Percentiles rank a stretch among this genome's conserved stretches.
Evolutionary conservation across 331 rosid genomes (phyloP).

Genomic region (Telfairia occidentalis): DNA sequence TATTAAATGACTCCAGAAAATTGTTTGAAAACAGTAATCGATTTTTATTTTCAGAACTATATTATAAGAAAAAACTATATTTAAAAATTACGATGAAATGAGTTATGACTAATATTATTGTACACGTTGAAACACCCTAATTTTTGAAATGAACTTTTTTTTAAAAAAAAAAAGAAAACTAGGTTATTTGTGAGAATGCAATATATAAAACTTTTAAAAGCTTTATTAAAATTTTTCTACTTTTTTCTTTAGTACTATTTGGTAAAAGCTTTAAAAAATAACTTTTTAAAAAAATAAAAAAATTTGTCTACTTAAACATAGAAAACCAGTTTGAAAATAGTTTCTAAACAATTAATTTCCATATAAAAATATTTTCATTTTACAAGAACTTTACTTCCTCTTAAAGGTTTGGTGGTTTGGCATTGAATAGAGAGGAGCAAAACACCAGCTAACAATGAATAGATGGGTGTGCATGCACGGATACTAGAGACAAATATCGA

Average conservation of each 20-base stretch:
- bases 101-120: not conserved
- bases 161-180: not conserved
- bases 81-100: not conserved
- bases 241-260: too few relatives aligned
- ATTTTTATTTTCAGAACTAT: not conserved
- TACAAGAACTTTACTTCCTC: not conserved
- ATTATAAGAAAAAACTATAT: not conserved
- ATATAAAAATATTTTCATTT: not conserved
- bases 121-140: too few relatives aligned
- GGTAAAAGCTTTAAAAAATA: too few relatives aligned
- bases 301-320: too few relatives aligned
- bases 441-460: not conserved
- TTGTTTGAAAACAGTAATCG: not conserved
- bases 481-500: not conserved
- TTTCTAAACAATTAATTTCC: not conserved
- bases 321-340: too few relatives aligned
- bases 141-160: not conserved
- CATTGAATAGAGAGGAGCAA: not conserved
- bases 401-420: not conserved
- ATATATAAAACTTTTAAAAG: not conserved
- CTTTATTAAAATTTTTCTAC: too few relatives aligned
- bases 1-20: not conserved
- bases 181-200: not conserved
- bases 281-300: too few relatives aligned
- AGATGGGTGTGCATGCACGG: not conserved